Conservation (phyloP, 164 flowering plant genomes). For the Warburgia ugandensis region DNA sequence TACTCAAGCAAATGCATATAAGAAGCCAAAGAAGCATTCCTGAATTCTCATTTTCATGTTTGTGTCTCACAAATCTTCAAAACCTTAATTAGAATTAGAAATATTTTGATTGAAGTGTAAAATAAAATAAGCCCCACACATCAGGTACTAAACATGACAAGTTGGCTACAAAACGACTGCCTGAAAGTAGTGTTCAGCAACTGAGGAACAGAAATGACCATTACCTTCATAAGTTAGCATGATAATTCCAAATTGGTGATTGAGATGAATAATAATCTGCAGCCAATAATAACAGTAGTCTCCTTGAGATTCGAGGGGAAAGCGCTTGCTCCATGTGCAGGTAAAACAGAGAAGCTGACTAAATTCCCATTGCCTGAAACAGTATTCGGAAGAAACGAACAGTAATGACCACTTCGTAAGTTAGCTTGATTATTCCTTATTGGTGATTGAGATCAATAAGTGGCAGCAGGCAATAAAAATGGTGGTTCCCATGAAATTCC, state of each 20-base stretch:
- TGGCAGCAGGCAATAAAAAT: conserved; percentile 3
- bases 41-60: too few species aligned
- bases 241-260: not conserved
- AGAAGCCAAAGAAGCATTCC: too few species aligned
- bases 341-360: not conserved
- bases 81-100: too few species aligned
- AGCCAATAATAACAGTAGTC: conserved; percentile 4
- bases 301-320: conserved; percentile 8
- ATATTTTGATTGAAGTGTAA: too few species aligned
- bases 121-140: too few species aligned
- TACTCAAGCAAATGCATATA: too few species aligned
- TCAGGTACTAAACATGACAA: too few species aligned
- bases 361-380: not conserved
- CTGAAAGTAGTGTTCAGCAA: too few species aligned
- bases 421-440: not conserved
- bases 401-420: not conserved
- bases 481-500: conserved; percentile 9
- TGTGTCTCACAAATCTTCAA: too few species aligned
- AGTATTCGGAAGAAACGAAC: not conserved
- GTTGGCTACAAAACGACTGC: too few species aligned
- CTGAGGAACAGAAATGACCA: not conserved
- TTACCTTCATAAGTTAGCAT: conserved; percentile 1
- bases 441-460: conserved; percentile 4
- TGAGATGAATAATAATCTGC: conserved; percentile 1
- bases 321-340: not conserved